A percentile compares a stretch with the other conserved stretches of the same genome.
Evolutionary conservation across 2,329 filamentous ascomycete genomes (phyloP).

Genomic region (Cryphonectria parasitica): DNA sequence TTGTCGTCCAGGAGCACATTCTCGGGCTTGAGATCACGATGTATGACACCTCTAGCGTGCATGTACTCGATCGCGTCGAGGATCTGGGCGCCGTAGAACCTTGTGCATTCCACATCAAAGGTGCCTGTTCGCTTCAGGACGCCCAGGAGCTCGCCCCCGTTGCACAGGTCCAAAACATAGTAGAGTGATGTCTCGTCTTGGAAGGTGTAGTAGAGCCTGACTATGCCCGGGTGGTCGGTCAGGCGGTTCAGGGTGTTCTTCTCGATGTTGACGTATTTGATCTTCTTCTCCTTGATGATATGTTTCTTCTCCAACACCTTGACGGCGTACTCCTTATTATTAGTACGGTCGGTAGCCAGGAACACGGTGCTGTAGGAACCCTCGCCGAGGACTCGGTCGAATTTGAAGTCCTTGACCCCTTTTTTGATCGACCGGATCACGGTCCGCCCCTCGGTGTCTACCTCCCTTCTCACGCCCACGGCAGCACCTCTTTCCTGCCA

Average conservation of each 20-base stretch:
- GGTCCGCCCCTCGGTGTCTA: conserved; percentile 82
- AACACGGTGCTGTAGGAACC: conserved; percentile 98
- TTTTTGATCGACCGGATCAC: conserved; percentile 89
- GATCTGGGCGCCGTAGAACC: conserved; percentile 95
- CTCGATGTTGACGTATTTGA: conserved; percentile 99
- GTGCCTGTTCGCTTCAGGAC: conserved; percentile 93
- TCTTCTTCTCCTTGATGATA: conserved; percentile 99
- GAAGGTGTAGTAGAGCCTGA: conserved; percentile 97
- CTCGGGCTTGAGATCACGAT: conserved; percentile 94
- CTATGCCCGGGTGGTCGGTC: conserved; percentile 94
- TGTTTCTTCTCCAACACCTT: conserved; percentile 98
- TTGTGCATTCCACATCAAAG: conserved; percentile 92
- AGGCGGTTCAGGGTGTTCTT: conserved; percentile 96
- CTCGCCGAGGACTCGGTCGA: conserved; percentile 88
- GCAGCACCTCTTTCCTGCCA: conserved; percentile 97
- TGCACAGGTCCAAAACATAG: conserved; percentile 93
- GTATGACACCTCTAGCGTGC: conserved; percentile 94
- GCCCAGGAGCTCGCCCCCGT: conserved; percentile 87
- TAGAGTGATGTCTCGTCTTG: conserved; percentile 96
- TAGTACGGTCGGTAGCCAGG: conserved; percentile 85
- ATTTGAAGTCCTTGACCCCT: conserved; percentile 94
- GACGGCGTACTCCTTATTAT: conserved; percentile 94
- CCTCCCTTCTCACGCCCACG: conserved; percentile 77
- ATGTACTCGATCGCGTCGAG: conserved; percentile 97
- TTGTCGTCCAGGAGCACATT: conserved; percentile 94